These are phyloP conservation scores for Verticillium nubilum DNA, from an alignment of 2,329 filamentous ascomycete species.

Conservation along the genomic window DNA sequence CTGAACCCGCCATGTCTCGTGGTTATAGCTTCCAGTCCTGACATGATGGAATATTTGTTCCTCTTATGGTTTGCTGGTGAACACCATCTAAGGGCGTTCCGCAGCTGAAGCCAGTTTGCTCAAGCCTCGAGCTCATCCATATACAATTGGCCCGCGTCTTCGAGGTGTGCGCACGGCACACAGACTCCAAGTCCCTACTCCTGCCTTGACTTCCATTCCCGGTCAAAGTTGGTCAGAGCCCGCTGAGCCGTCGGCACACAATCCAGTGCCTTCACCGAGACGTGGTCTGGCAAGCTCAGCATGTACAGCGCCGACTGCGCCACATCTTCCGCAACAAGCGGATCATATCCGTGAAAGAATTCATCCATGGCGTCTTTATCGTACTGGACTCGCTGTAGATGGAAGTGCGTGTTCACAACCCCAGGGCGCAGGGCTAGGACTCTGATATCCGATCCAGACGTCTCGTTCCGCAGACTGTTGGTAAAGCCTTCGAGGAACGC, in stretches of 20 bases:
- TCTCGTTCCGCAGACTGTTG: constrained; percentile 41
- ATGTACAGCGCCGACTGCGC: constrained; percentile 36
- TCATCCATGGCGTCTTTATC: constrained; percentile 32
- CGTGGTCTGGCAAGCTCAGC: constrained; percentile 29
- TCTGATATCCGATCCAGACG: constrained; percentile 38
- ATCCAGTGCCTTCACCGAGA: constrained; percentile 37
- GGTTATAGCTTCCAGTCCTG: background rate
- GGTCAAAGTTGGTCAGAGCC: background rate
- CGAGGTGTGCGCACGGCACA: too few species aligned
- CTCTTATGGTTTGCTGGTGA: too few species aligned
- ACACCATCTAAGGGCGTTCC: too few species aligned
- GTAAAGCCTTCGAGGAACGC: constrained; percentile 42
- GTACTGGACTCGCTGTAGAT: constrained; percentile 36
- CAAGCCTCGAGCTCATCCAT: too few species aligned
- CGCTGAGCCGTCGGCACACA: constrained; percentile 30
- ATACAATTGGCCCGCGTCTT: too few species aligned
- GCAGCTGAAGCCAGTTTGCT: too few species aligned
- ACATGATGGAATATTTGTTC: background rate
- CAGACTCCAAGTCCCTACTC: background rate
- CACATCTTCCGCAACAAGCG: constrained; percentile 35
- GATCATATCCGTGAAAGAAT: constrained; percentile 23
- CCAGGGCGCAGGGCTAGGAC: constrained; percentile 40
- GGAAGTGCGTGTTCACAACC: constrained; percentile 42
- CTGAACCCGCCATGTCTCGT: background rate
- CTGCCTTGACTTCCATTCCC: background rate